These are phyloP conservation scores for Aleurites moluccanus DNA, from an alignment of 441 rosid genomes.

Conservation along the genomic window DNA sequence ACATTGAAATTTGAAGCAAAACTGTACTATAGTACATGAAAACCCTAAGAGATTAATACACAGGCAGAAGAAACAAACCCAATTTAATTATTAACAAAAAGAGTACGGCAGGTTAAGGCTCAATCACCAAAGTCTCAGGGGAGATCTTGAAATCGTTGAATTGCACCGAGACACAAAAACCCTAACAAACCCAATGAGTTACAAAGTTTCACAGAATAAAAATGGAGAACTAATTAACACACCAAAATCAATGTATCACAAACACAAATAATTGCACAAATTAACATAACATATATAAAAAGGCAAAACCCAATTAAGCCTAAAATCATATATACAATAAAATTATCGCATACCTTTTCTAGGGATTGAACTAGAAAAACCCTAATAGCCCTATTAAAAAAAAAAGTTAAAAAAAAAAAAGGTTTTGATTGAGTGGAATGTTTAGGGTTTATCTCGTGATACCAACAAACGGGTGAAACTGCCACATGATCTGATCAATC, in stretches of 20 bases:
- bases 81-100: constrained; percentile 17
- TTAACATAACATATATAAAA: background rate
- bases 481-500: constrained; percentile 82
- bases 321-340: constrained; percentile 13
- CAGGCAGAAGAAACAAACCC: constrained; percentile 8
- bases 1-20: background rate
- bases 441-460: constrained; percentile 43
- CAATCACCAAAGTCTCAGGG: constrained; percentile 32
- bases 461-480: constrained; percentile 81
- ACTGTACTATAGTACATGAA: background rate
- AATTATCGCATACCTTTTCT: constrained; percentile 15
- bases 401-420: constrained; percentile 16
- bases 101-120: constrained; percentile 25
- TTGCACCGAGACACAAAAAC: constrained; percentile 37
- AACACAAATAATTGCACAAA: background rate
- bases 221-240: background rate
- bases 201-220: constrained; percentile 13
- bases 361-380: constrained; percentile 29
- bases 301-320: constrained; percentile 24
- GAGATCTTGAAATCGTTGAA: constrained; percentile 38
- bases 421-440: constrained; percentile 18
- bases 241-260: constrained; percentile 10
- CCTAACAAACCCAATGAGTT: constrained; percentile 21
- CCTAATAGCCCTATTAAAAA: constrained; percentile 15
- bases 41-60: constrained; percentile 4